Percentiles rank a stretch among this genome's conserved stretches.
phyloP scores from a whole-genome alignment of 2,329 filamentous ascomycete species.

The Penicillium sp. region DNA sequence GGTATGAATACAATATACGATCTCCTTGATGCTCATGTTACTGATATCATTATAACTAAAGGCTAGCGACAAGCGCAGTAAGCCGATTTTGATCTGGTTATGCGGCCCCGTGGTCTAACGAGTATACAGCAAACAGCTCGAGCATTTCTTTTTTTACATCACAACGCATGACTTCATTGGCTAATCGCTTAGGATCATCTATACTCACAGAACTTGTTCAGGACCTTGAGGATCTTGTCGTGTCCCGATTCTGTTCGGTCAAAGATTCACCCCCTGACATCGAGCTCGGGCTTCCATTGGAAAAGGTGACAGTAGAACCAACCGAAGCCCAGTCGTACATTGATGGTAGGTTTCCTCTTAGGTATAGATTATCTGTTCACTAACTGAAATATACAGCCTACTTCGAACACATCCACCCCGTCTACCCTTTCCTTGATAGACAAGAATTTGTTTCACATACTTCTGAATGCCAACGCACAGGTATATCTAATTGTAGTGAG shows the following conservation, averaged over 20 bases:
- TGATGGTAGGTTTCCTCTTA: background rate
- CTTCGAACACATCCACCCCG: constrained; percentile 45
- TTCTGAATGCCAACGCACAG: constrained; percentile 29
- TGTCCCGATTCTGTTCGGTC: background rate
- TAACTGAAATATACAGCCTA: constrained; percentile 33
- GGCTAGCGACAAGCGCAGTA: background rate
- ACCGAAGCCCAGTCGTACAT: background rate
- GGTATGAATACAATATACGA: background rate
- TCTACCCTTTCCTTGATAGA: constrained; percentile 49
- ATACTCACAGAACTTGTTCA: background rate
- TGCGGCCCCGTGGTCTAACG: background rate
- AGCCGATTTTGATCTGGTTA: background rate
- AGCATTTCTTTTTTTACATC: background rate
- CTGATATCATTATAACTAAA: background rate
- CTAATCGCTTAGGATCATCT: background rate
- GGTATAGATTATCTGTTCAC: background rate
- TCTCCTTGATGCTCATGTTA: background rate
- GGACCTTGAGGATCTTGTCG: background rate
- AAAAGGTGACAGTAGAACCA: background rate
- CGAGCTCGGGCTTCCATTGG: background rate
- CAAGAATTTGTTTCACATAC: constrained; percentile 40
- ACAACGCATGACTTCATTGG: background rate
- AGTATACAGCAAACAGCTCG: background rate
- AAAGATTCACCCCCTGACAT: background rate
- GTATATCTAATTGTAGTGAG: constrained; percentile 30